Conservation (phyloP, 805 yeast species). For the Yamadazyma takamatsuzukensis region DNA sequence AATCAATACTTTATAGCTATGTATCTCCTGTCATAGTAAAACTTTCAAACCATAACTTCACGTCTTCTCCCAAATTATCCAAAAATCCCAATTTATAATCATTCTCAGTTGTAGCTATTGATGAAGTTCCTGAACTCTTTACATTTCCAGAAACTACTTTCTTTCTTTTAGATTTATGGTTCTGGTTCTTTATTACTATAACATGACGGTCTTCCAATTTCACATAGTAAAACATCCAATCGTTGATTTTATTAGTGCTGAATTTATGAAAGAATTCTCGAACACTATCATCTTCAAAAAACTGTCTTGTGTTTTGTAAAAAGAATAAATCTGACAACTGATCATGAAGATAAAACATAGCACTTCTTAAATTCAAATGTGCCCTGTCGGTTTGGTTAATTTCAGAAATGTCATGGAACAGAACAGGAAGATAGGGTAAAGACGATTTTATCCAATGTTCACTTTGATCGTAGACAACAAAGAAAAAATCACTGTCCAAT, state of each 20-base stretch:
- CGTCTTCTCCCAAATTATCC: slow-evolving; percentile 41
- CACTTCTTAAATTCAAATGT: slow-evolving; percentile 18
- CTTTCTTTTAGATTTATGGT: slow-evolving; percentile 17
- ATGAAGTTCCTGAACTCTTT: slow-evolving; percentile 4
- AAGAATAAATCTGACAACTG: slow-evolving; percentile 31
- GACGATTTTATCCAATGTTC: slow-evolving; percentile 29
- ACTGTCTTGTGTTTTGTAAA: slow-evolving; percentile 19
- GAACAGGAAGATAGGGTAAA: slow-evolving; percentile 30
- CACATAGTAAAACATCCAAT: slow-evolving; percentile 42
- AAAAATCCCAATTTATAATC: slow-evolving; percentile 34
- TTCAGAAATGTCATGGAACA: slow-evolving; percentile 10
- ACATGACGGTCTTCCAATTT: slow-evolving; percentile 26
- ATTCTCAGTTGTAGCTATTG: slow-evolving; percentile 2
- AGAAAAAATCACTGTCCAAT: slow-evolving; percentile 34
- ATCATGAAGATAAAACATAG: slow-evolving; percentile 37
- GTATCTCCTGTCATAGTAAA: slow-evolving; percentile 18
- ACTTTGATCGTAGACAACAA: slow-evolving; percentile 26
- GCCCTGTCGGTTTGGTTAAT: slow-evolving; percentile 6
- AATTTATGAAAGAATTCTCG: slow-evolving; percentile 40
- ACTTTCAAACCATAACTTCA: slow-evolving; percentile 36
- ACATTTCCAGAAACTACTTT: slow-evolving; percentile 6
- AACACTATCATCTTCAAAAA: slow-evolving; percentile 15
- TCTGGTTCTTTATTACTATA: slow-evolving; percentile 32
- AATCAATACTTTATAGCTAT: slow-evolving; percentile 3
- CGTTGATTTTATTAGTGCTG: slow-evolving; percentile 31